A percentile compares a stretch with the other conserved stretches of the same genome.
Conservation (phyloP, 2,329 filamentous ascomycete species). For the Fusarium abutilonis region DNA sequence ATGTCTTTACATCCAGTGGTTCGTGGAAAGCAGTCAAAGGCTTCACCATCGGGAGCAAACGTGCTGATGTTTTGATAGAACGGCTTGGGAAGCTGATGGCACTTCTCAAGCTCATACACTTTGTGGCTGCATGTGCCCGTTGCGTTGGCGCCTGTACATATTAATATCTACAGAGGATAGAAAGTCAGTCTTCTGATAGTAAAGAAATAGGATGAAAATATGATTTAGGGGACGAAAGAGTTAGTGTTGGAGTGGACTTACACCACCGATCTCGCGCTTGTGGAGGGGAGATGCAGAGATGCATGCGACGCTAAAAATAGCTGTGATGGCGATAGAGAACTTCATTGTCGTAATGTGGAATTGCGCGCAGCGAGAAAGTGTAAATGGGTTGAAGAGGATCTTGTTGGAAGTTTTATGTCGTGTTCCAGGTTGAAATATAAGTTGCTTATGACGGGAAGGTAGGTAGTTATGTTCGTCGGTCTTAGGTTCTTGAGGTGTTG, state of each 20-base stretch:
- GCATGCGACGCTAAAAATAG: constrained; percentile 35
- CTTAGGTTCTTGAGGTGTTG: background rate
- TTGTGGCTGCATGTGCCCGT: constrained; percentile 59
- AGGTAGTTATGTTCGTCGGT: constrained; percentile 6
- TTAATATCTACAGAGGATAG: constrained; percentile 52
- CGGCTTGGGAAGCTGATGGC: constrained; percentile 57
- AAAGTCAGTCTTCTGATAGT: constrained; percentile 5
- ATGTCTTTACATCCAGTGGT: constrained; percentile 53
- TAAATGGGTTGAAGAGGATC: constrained; percentile 22
- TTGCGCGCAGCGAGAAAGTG: background rate
- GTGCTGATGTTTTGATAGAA: constrained; percentile 57
- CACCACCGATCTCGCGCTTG: constrained; percentile 59
- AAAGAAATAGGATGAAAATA: background rate
- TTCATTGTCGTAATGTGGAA: constrained; percentile 45
- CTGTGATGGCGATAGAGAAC: constrained; percentile 38
- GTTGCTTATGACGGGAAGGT: background rate
- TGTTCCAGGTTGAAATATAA: constrained; percentile 12
- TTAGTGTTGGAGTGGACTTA: constrained; percentile 48
- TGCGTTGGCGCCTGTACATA: constrained; percentile 62
- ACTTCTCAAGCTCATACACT: constrained; percentile 56
- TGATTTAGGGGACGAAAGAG: background rate
- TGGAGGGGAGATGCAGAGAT: constrained; percentile 47
- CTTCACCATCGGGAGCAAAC: constrained; percentile 61
- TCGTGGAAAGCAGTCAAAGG: constrained; percentile 60
- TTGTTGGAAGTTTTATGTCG: constrained; percentile 2